Evolutionary conservation across 2,329 filamentous ascomycete species (phyloP), one percentile per base, ranked within the genome.

Genomic region (Incumbomyces delicatus): DNA sequence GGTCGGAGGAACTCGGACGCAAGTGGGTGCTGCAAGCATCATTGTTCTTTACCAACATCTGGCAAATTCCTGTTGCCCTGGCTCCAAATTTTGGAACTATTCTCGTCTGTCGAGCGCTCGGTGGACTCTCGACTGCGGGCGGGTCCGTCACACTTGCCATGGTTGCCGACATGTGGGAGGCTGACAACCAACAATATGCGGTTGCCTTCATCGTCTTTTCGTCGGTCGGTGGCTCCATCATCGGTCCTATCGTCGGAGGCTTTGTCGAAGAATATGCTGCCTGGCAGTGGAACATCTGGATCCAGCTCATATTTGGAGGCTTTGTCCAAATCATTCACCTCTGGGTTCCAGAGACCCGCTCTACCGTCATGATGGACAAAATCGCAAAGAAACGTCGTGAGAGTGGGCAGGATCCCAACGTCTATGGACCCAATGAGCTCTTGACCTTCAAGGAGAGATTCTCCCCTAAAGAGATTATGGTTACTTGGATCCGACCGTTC

Each of bases 221-320:
- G 0, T 88, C 84, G 0, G 85, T 89, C 13, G 83, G 80, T 18
- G 85, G 85, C 11, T 87, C 83, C 0, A 78, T 87, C 7, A 71
- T 89, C 1, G 85, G 85, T 0, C 85, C 85, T 8, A 81, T 89
- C 36, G 73, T 87, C n/a, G 85, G 85, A 54, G 85, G 84, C 1
- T 88, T 88, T 58, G 77, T 82, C 14, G 77, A 88, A 61, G 63
- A 76, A 29, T 79, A 78, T 54, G 70, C 85, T 0, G 46, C 33
- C n/a, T 92, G 85, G 85, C 74, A 76, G 53, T 88, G 83, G 83
- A 78, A 74, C 46, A 88, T 90, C 61, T 92, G 87, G 86, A 84
- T 90, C 50, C 85, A 89, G 63, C 75, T 90, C 52, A 87, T 89
- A 55, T 80, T 90, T 44, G 85, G 86, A 14, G 81, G 66, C 7